Base-by-base conservation (phyloP, 306 rosid genomes). In the Malus sylvestris region DNA sequence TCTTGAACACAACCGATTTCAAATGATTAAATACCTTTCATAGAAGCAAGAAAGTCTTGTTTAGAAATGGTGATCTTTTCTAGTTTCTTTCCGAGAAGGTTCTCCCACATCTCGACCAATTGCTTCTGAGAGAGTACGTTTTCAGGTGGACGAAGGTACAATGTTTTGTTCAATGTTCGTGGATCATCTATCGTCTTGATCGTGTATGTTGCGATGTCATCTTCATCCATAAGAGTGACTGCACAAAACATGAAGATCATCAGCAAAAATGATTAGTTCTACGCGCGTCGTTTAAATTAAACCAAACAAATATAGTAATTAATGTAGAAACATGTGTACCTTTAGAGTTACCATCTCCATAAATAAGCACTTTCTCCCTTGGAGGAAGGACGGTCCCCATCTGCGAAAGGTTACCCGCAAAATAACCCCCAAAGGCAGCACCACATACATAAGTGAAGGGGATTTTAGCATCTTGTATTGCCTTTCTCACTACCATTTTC, bases 401-500 rank as follows among this genome's bases (percentile, higher is more conserved):
- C 45, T 93, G 98, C 52, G 91, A 80, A 49, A 94, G 97, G 84
- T 81, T 90, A 10, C 82, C 91, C 42, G 61, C 97, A 7, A 92
- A 92, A 79, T 94, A 94, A 49, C 93, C 91, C 2, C 91, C 97
- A 12, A 91, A 94, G 67, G 90, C 86, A 4, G 88, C 89, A 2
- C 95, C 97, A 20, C 96, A 87, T 4, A 94, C 81, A 52, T 91
- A 94, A 66, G 97, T 91, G 77, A 76, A 87, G 67, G 97, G 97
- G 44, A 94, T 89, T 27, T 87, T 78, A 9, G 97, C 97, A 30
- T 87, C 94, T 40, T 94, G 89, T 67, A 94, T 91, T 53, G 93
- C 90, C 73, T 86, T 90, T 8, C 98, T 85, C 61, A 94, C 85
- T 0, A 0, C 18, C 96, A 94, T 90, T 84, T 94, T 94, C 63